phyloP scores from a whole-genome alignment of 177 flowering plant genomes.

The Vitis hybrid region DNA sequence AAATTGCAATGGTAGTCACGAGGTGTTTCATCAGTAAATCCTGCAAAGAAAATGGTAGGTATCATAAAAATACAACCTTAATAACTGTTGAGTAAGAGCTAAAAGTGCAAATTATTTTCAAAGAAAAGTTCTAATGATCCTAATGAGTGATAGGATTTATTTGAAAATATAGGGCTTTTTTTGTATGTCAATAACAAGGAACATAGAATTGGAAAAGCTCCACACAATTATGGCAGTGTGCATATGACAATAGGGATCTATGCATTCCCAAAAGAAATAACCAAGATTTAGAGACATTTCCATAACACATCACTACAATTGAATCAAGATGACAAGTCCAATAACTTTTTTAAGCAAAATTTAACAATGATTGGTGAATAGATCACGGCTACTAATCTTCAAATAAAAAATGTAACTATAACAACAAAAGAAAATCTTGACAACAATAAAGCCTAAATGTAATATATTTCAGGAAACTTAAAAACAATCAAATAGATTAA shows the following conservation, averaged over 20 bases:
- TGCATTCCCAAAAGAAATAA: neutral
- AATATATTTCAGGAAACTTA: neutral
- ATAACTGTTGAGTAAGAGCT: neutral
- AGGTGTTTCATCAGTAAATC: conserved; percentile 90
- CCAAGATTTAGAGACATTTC: neutral
- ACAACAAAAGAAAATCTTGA: neutral
- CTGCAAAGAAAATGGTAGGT: conserved; percentile 37
- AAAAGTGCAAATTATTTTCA: neutral
- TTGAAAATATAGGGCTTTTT: neutral
- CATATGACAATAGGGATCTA: neutral
- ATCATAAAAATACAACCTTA: neutral
- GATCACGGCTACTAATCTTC: neutral
- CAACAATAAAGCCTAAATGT: neutral
- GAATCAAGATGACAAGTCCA: neutral
- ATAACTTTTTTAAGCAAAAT: neutral
- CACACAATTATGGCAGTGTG: neutral
- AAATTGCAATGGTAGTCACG: conserved; percentile 94
- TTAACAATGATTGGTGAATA: too few relatives aligned
- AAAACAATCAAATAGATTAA: neutral
- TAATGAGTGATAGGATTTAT: neutral
- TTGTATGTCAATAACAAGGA: too few relatives aligned
- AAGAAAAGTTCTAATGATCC: neutral
- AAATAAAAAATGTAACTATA: neutral
- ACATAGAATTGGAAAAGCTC: too few relatives aligned
- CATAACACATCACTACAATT: neutral